Percentiles rank a stretch among this genome's conserved stretches.
Evolutionary conservation across 148 eudicot species (phyloP).

Genomic region (Selenicereus undatus): DNA sequence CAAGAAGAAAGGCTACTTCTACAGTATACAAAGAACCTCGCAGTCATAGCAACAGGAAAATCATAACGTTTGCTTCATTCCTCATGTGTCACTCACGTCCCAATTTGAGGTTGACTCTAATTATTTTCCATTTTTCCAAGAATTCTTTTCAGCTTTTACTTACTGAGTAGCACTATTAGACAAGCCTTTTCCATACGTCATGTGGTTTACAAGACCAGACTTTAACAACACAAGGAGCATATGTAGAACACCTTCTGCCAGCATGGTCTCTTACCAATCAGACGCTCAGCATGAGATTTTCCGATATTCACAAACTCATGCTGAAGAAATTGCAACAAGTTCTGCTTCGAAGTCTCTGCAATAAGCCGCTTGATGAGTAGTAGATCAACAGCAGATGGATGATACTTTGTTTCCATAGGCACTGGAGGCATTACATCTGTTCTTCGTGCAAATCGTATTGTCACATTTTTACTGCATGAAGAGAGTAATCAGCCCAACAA

Average conservation of each 20-base stretch:
- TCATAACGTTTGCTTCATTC: neutral
- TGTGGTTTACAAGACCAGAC: neutral
- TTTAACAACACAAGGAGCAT: neutral
- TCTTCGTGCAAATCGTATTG: conserved; percentile 83
- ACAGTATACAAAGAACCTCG: neutral
- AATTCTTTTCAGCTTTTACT: neutral
- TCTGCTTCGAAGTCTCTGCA: conserved; percentile 81
- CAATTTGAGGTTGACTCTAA: neutral
- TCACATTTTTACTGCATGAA: conserved; percentile 73
- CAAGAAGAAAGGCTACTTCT: neutral
- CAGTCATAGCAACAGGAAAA: neutral
- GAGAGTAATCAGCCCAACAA: conserved; percentile 16
- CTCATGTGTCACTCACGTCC: neutral
- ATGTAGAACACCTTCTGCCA: conserved; percentile 10
- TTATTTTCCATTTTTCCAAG: neutral
- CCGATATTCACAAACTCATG: conserved; percentile 94
- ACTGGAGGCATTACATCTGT: conserved; percentile 96
- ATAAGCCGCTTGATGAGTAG: conserved; percentile 93
- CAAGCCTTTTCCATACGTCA: neutral
- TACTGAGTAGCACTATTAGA: neutral
- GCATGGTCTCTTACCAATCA: conserved; percentile 64
- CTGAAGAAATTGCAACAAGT: conserved; percentile 88
- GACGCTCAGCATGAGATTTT: conserved; percentile 83
- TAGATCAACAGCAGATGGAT: conserved; percentile 99
- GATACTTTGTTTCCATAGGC: conserved; percentile 91